phyloP scores from a whole-genome alignment of 805 yeast genomes.

The Suhomyces sp. region DNA sequence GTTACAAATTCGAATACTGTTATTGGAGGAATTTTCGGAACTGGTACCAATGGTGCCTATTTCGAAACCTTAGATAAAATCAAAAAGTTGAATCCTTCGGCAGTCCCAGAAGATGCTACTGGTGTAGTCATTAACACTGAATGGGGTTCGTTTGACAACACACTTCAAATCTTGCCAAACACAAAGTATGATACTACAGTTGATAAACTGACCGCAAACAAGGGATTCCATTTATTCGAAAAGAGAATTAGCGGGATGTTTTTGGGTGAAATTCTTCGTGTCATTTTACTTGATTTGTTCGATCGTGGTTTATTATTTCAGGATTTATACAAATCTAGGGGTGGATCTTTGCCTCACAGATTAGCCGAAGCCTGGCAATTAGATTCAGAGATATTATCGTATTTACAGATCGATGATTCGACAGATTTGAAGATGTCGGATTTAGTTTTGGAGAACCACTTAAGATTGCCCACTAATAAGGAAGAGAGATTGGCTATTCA shows the following conservation, averaged over 20 bases:
- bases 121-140: conserved; percentile 93
- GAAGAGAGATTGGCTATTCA: conserved; percentile 77
- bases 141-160: conserved; percentile 97
- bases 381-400: conserved; percentile 80
- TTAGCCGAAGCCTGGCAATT: conserved; percentile 73
- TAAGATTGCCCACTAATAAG: conserved; percentile 64
- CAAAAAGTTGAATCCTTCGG: conserved; percentile 55
- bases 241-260: conserved; percentile 92
- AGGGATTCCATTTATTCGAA: conserved; percentile 88
- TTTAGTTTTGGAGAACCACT: conserved; percentile 58
- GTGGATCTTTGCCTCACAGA: conserved; percentile 55
- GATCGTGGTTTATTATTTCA: conserved; percentile 54
- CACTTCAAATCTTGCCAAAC: conserved; percentile 66
- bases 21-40: conserved; percentile 91
- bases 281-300: conserved; percentile 66
- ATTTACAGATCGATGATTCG: conserved; percentile 82
- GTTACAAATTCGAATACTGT: conserved; percentile 71
- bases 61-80: conserved; percentile 73
- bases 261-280: conserved; percentile 84
- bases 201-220: conserved; percentile 73
- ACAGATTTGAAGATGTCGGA: conserved; percentile 69
- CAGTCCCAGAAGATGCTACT: conserved; percentile 42
- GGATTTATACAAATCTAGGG: conserved; percentile 45
- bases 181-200: conserved; percentile 73
- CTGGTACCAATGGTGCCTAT: conserved; percentile 97